Base-by-base conservation (phyloP, 129 eudicot genomes). In the Centella asiatica region DNA sequence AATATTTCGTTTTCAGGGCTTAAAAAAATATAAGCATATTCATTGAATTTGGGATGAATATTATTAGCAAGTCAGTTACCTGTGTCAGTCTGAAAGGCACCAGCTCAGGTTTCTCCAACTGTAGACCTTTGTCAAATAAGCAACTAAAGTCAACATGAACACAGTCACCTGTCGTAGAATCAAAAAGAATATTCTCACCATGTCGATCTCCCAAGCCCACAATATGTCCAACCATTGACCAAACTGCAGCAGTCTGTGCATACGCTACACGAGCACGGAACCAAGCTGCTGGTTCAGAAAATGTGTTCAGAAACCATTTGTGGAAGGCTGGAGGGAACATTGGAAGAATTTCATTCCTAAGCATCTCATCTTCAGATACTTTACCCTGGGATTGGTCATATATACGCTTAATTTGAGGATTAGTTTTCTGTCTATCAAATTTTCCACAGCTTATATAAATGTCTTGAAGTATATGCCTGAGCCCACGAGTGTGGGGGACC, bases 151-250 rank as follows among this genome's bases (percentile, higher is more conserved):
- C 99, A 55, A 93, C 99, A 82, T 93, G 99, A 64, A 93, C 87
- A 71, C 99, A 93, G 68, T 93, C 99, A 34, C 99, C 99, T 0
- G 89, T 87, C n/a, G 96, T 87, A 12, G 99, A 93, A 73, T 93
- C 99, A 78, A 93, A 93, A 61, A 93, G 95, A 45, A 93, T 93
- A 71, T 93, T 93, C 62, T 93, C 99, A 48, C 99, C 99, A 74
- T 93, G 99, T n/a, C 99, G 88, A 66, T 93, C 99, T 40, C 99
- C 99, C 66, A 93, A 94, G 57, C 99, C 99, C 74, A 93, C 99
- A 27, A 93, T 93, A 80, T 93, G 99, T 44, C 99, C 99, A 60
- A 93, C 99, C 99, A 93, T 87, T 47, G 99, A 93, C 99, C 99
- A 93, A 64, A 93, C 96, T n/a, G 96, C 96, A 72, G 96, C 78